These are phyloP conservation scores for Paramyrothecium sp. DNA, from an alignment of 2,329 filamentous ascomycete species.

Conservation along the genomic window DNA sequence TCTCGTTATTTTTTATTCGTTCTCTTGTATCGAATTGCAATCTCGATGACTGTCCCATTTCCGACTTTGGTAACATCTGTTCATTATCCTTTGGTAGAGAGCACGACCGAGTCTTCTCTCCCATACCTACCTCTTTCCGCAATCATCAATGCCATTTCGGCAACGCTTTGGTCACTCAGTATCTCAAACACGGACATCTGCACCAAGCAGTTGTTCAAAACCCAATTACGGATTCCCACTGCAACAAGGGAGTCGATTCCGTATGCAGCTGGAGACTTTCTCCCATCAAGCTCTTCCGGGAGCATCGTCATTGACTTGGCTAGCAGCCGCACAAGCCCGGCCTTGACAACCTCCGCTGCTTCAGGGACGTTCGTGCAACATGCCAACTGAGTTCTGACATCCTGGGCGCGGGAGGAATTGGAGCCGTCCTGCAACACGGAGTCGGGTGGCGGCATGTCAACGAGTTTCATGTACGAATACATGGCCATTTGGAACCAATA, in stretches of 20 bases:
- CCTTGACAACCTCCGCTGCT: slow-evolving; percentile 31
- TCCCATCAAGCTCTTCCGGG: slow-evolving; percentile 41
- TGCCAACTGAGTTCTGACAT: slow-evolving; percentile 31
- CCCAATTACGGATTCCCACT: slow-evolving; percentile 52
- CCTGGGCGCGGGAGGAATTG: slow-evolving; percentile 11
- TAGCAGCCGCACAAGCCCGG: slow-evolving; percentile 37
- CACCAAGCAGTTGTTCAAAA: slow-evolving; percentile 40
- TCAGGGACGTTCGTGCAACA: slow-evolving; percentile 21
- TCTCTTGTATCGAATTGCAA: no score
- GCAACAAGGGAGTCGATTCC: slow-evolving; percentile 53
- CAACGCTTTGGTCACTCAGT: slow-evolving; percentile 39
- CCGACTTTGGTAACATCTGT: background rate
- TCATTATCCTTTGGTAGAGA: background rate
- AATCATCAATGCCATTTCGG: slow-evolving; percentile 33
- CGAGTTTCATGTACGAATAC: slow-evolving; percentile 45
- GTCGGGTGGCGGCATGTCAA: slow-evolving; percentile 40
- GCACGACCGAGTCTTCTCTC: background rate
- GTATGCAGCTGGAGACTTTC: slow-evolving; percentile 40
- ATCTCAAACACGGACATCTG: slow-evolving; percentile 48
- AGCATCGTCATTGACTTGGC: slow-evolving; percentile 44
- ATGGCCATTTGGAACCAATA: slow-evolving; percentile 52
- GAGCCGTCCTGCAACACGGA: slow-evolving; percentile 15
- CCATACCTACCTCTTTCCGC: slow-evolving; percentile 29
- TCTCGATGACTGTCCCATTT: no score
- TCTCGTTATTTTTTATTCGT: no score